Evolutionary conservation across 106 monocot genomes (phyloP), one percentile per base, ranked within the genome.

Genomic region (Alisma plantagoaquatica): DNA sequence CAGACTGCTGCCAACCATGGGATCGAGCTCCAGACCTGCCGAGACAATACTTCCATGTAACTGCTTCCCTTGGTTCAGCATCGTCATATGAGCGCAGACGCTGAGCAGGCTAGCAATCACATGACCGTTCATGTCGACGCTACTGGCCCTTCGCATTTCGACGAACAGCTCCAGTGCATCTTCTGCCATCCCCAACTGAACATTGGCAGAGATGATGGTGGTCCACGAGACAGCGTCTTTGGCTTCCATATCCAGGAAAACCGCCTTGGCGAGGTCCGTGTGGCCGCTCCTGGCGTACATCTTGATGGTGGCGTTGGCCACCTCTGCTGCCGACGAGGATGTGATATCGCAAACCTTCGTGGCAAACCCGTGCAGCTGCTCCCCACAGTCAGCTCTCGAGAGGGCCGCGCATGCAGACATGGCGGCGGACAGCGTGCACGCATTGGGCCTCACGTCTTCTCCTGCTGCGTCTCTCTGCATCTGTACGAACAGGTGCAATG

Each of bases 171-270:
- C 11, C 46, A 93, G 87, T 0, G 82, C 68, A 24, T 65, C 63
- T 46, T 63, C 67, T 9, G 54, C 56, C 14, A 51, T 38, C 4
- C 83, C 83, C 33, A 77, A 74, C 31, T 70, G 75, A 20, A 75
- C 55, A 51, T 83, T 66, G 11, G 66, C 79, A 2, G 79, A 79
- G 47, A 93, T 75, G 19, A 93, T 70, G 3, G 87, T 73, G 41
- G 69, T 83, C 87, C 87, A 93, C 4, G 93, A 83, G 2, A 93
- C 74, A 10, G 83, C 32, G 54, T 93, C 87, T 35, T 67, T 83
- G 0, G 42, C 17, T 10, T 14, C 5, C 43, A 63, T 77, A 33
- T 80, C 79, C 1, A 51, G 48, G 53, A 93, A 93, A 23, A 72
- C 22, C 4, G 32, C 47, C 6, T 51, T 46, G 8, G 93, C 87